A percentile compares a stretch with the other conserved stretches of the same genome.
phyloP scores from a whole-genome alignment of 208 protist species.

The Porcisia hertigi region DNA sequence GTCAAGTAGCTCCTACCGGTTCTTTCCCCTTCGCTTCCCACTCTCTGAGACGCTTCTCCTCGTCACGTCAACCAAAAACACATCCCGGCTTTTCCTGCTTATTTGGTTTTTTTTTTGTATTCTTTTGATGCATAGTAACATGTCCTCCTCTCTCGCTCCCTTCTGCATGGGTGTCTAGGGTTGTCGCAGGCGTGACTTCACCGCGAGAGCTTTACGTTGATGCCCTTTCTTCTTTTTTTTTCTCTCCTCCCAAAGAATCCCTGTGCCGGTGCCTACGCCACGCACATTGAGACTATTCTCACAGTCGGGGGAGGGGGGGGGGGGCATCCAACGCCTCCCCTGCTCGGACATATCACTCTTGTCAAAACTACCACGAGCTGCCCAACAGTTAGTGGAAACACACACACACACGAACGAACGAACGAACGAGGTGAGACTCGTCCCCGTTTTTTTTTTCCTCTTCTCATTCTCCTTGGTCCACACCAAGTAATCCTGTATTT shows the following conservation, averaged over 20 bases:
- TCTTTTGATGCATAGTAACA: neutral
- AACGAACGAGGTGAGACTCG: neutral
- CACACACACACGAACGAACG: neutral
- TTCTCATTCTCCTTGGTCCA: neutral
- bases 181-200: neutral
- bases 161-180: neutral
- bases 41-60: neutral
- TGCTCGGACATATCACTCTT: too few species aligned
- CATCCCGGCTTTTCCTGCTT: neutral
- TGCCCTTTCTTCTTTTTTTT: slow-evolving; percentile 16
- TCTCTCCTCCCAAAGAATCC: neutral
- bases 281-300: too few species aligned
- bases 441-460: neutral
- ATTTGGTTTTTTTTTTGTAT: neutral
- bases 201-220: neutral
- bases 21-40: neutral
- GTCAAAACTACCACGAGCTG: too few species aligned
- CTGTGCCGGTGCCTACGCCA: too few species aligned
- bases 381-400: neutral
- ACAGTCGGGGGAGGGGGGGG: too few species aligned
- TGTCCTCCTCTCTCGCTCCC: neutral
- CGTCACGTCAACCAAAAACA: neutral
- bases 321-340: too few species aligned
- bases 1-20: neutral
- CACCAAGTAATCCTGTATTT: neutral